phyloP scores from a whole-genome alignment of 768 basidiomycete species.

The Vararia minispora region DNA sequence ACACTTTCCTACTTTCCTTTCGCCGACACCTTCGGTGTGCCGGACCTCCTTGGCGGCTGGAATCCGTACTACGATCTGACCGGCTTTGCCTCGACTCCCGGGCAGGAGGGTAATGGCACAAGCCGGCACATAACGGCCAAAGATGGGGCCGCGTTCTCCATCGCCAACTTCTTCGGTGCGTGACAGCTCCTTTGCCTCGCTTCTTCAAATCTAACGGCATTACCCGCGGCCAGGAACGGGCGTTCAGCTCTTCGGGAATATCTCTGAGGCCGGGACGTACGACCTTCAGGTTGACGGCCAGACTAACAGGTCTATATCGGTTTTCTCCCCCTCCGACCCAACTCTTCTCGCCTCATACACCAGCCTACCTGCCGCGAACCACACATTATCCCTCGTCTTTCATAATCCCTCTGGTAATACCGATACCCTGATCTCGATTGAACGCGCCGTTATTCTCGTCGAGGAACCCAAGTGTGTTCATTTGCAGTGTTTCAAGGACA shows the following conservation, averaged over 20 bases:
- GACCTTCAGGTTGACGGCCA: conserved; percentile 31
- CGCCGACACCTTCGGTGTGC: conserved; percentile 36
- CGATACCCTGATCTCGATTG: conserved; percentile 37
- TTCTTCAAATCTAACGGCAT: background rate
- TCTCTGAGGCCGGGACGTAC: conserved; percentile 23
- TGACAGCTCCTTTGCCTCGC: conserved; percentile 4
- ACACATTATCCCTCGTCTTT: conserved; percentile 45
- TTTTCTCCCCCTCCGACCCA: conserved; percentile 18
- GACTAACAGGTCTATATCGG: conserved; percentile 17
- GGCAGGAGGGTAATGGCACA: conserved; percentile 39
- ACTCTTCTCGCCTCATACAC: conserved; percentile 39
- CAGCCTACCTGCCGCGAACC: conserved; percentile 34
- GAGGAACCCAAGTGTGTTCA: conserved; percentile 25
- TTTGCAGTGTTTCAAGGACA: background rate
- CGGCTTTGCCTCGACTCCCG: conserved; percentile 32
- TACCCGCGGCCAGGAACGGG: conserved; percentile 39
- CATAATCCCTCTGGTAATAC: conserved; percentile 23
- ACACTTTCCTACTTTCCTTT: conserved; percentile 50
- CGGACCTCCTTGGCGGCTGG: conserved; percentile 50
- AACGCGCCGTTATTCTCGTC: conserved; percentile 40
- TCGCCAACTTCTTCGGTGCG: conserved; percentile 59
- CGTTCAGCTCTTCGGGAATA: conserved; percentile 47
- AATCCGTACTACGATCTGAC: conserved; percentile 46
- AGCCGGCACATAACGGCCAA: conserved; percentile 53
- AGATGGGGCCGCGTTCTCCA: conserved; percentile 42